Evolutionary conservation across 2,329 filamentous ascomycete genomes (phyloP).

Genomic region (Macrophomina phaseolina): DNA sequence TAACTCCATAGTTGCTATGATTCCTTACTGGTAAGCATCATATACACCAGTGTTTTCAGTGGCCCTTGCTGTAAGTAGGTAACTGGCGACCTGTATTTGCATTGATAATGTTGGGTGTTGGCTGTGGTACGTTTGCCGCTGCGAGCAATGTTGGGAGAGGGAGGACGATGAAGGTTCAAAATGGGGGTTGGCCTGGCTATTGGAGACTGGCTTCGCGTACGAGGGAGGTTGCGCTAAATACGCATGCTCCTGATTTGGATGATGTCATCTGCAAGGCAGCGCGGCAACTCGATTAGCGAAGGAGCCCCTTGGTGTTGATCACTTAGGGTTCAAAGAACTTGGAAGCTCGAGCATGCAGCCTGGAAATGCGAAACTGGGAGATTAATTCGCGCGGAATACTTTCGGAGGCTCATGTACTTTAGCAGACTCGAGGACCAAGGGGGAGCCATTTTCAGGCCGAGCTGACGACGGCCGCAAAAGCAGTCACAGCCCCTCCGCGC

Average conservation of each 20-base stretch:
- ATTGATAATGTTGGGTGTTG: no score
- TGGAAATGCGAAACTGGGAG: neutral
- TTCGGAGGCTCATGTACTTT: neutral
- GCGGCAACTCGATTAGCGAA: conserved; percentile 17
- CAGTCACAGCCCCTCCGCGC: neutral
- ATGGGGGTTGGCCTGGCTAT: neutral
- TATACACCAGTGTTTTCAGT: no score
- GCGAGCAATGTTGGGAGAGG: neutral
- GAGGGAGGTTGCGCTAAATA: neutral
- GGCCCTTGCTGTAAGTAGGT: no score
- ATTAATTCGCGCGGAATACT: conserved; percentile 21
- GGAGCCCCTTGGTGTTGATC: conserved; percentile 18
- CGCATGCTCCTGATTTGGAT: neutral
- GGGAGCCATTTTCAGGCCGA: conserved; percentile 16
- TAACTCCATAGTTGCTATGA: no score
- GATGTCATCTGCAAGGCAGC: conserved; percentile 14
- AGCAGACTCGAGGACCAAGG: conserved; percentile 1
- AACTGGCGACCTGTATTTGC: no score
- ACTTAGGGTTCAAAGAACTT: conserved; percentile 13
- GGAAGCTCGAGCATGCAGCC: conserved; percentile 1
- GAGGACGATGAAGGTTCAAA: neutral
- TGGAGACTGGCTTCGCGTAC: neutral
- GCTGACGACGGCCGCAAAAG: conserved; percentile 13
- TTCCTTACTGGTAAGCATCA: no score
- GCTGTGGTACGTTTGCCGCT: no score